Conservation (phyloP, 306 rosid species). For the Myrica gale region DNA sequence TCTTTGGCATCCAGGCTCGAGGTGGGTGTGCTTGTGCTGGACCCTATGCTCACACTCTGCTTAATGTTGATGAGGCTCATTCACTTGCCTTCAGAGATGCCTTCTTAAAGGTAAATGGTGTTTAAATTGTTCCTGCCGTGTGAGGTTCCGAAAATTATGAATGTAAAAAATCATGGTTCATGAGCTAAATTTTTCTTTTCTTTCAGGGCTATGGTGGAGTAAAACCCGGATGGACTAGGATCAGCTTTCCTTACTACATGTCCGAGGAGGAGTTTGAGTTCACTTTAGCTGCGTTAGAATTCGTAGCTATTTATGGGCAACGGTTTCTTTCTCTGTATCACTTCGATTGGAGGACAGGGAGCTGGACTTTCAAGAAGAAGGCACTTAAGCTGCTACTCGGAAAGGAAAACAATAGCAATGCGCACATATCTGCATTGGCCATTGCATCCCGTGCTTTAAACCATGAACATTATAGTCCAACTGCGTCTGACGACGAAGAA, state of each 20-base stretch:
- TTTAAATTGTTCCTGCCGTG: background rate
- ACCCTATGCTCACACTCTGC: slow-evolving; percentile 76
- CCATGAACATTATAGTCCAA: background rate
- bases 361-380: slow-evolving; percentile 57
- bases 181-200: background rate
- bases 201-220: slow-evolving; percentile 65
- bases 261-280: slow-evolving; percentile 69
- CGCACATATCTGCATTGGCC: slow-evolving; percentile 13
- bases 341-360: slow-evolving; percentile 57
- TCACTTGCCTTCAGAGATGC: slow-evolving; percentile 66
- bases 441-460: slow-evolving; percentile 9
- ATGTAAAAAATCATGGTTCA: background rate
- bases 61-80: slow-evolving; percentile 42
- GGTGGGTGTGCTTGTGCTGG: slow-evolving; percentile 97
- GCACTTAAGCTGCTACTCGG: slow-evolving; percentile 35
- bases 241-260: slow-evolving; percentile 86
- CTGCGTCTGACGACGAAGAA: background rate
- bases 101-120: slow-evolving; percentile 48
- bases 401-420: slow-evolving; percentile 31
- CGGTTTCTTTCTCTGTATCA: slow-evolving; percentile 61
- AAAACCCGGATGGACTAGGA: slow-evolving; percentile 92
- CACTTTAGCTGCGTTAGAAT: slow-evolving; percentile 64
- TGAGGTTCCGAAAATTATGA: too few species aligned
- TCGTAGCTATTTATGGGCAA: slow-evolving; percentile 71
- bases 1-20: slow-evolving; percentile 83